Evolutionary conservation across 495 filamentous ascomycete species (phyloP), one percentile per base, ranked within the genome.

Genomic region (Ramalina peruviana): DNA sequence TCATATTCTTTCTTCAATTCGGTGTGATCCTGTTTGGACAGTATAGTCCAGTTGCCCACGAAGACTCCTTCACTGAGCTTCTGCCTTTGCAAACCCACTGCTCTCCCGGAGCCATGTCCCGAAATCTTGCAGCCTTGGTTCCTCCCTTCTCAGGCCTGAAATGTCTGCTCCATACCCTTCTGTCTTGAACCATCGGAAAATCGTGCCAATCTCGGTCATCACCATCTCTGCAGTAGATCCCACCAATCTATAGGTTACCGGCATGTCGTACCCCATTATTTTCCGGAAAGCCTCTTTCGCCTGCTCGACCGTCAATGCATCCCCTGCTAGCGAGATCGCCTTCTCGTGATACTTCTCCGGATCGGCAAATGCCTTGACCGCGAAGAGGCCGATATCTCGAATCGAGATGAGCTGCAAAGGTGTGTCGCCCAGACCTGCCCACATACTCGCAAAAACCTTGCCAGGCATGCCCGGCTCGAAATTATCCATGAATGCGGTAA

Each of bases 181-280:
- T 40, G 73, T 69, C 55, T 73, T 65, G 49, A 86, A 85, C 69
- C 72, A 87, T 33, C 58, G 57, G 50, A 84, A 78, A 81, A 86
- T 86, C 2, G 51, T 51, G 0, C 71, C 70, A 16, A 83, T 21
- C 7, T 86, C 76, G 47, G 60, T 68, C 4, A 81, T 58, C 41
- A 61, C 51, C 60, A 63, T 69, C 65, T 76, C 55, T 37, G 71
- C 45, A 0, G 62, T 46, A 43, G 47, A 65, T 1, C 65, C 66
- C 0, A 72, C 48, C 9, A 75, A 44, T 0, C 57, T 53, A 55
- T 65, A 81, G 0, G 74, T 73, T 40, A 67, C 63, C 15, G 78
- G 77, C 25, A 81, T 46, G 39, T 66, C 51, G 42, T 62, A 55
- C 3, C 76, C 78, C 0, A 67, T 69, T 27, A 66, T 70, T 25